Conservation (phyloP, 2,329 filamentous ascomycete species). For the Talaromyces sp. region DNA sequence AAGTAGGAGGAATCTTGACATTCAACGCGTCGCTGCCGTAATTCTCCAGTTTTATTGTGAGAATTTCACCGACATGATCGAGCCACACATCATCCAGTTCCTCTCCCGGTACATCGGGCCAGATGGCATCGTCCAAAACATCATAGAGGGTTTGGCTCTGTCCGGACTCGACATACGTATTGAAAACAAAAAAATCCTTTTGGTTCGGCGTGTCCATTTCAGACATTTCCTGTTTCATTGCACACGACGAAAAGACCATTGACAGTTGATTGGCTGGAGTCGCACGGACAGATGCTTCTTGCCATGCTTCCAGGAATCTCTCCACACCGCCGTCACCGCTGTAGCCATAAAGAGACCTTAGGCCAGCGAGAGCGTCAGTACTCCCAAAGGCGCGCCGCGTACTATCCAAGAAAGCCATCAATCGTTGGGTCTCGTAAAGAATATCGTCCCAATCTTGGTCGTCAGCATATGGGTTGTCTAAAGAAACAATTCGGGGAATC, state of each 20-base stretch:
- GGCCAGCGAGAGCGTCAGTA: conserved; percentile 45
- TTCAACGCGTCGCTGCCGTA: conserved; percentile 30
- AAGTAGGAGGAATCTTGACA: conserved; percentile 49
- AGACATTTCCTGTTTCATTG: conserved; percentile 34
- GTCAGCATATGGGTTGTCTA: conserved; percentile 30
- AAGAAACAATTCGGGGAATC: conserved; percentile 48
- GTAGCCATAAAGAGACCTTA: conserved; percentile 34
- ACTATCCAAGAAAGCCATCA: conserved; percentile 57
- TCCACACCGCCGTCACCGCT: conserved; percentile 35
- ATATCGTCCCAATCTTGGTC: conserved; percentile 42
- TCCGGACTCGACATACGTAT: conserved; percentile 34
- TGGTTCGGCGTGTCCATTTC: conserved; percentile 27
- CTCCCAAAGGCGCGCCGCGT: conserved; percentile 57
- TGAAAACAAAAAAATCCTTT: conserved; percentile 37
- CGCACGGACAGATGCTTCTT: conserved; percentile 40
- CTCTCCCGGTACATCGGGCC: conserved; percentile 38
- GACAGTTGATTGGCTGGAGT: conserved; percentile 39
- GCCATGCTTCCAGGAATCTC: conserved; percentile 49
- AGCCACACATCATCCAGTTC: conserved; percentile 44
- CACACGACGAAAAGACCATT: conserved; percentile 44
- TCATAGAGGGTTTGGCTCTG: conserved; percentile 49
- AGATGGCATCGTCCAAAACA: conserved; percentile 49
- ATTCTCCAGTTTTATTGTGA: conserved; percentile 47
- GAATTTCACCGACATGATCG: conserved; percentile 48
- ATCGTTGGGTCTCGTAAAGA: conserved; percentile 54